These are phyloP conservation scores for Globisporangium canariense DNA, from an alignment of 352 stramenopile species.

Conservation along the genomic window DNA sequence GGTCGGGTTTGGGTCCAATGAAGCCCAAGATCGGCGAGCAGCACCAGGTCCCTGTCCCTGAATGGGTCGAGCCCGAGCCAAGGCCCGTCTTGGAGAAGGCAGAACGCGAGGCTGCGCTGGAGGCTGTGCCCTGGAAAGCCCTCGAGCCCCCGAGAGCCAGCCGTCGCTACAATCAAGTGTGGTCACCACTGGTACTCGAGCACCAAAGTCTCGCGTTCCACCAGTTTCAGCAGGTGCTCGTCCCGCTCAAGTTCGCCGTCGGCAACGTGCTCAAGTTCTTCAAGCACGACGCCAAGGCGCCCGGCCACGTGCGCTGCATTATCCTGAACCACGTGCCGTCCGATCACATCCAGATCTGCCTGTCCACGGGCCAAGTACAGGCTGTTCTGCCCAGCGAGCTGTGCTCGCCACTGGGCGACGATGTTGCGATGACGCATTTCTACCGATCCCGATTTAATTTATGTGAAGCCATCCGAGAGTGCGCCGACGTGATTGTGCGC, in stretches of 20 bases:
- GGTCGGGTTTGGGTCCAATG: slow-evolving; percentile 49
- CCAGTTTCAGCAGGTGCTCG: slow-evolving; percentile 54
- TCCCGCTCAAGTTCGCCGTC: slow-evolving; percentile 53
- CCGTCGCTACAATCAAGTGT: slow-evolving; percentile 49
- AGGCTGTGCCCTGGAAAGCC: slow-evolving; percentile 30
- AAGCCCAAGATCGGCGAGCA: slow-evolving; percentile 67
- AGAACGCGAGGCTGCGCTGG: too few species aligned
- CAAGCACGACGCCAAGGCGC: slow-evolving; percentile 22
- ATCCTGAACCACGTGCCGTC: slow-evolving; percentile 43
- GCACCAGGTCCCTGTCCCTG: slow-evolving; percentile 53
- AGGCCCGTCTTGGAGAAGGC: background rate
- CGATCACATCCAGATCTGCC: slow-evolving; percentile 47
- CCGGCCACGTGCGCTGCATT: slow-evolving; percentile 62
- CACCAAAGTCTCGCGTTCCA: slow-evolving; percentile 42
- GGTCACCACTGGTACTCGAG: slow-evolving; percentile 54
- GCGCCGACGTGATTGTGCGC: slow-evolving; percentile 40
- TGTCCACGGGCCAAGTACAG: slow-evolving; percentile 52
- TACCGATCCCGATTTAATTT: slow-evolving; percentile 76
- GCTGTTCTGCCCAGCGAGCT: slow-evolving; percentile 54
- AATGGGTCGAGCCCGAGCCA: slow-evolving; percentile 19
- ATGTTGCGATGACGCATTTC: slow-evolving; percentile 63
- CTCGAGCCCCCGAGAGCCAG: slow-evolving; percentile 16
- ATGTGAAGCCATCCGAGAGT: slow-evolving; percentile 49
- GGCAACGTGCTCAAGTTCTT: slow-evolving; percentile 76
- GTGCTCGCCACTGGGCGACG: slow-evolving; percentile 62